Percentiles rank a stretch among this genome's conserved stretches.
phyloP scores from a whole-genome alignment of 495 filamentous ascomycete species.

The Staphylotrichum tortipilum region DNA sequence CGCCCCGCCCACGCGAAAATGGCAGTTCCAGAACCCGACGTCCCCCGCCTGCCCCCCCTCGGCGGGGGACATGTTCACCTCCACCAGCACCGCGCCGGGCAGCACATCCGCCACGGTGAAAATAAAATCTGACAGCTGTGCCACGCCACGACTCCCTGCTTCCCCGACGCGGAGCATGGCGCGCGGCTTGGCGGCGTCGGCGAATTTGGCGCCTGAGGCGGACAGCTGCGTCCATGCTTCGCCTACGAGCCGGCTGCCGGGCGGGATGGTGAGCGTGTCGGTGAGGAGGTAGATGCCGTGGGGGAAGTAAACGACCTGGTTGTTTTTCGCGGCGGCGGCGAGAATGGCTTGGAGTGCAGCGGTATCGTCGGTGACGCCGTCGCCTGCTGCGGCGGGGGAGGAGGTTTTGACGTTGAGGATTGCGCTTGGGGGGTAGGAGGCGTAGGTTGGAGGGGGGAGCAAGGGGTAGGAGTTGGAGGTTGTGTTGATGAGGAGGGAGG shows the following conservation, averaged over 20 bases:
- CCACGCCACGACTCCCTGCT: slow-evolving; percentile 42
- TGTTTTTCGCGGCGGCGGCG: slow-evolving; percentile 28
- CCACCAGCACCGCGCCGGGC: slow-evolving; percentile 35
- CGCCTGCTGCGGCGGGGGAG: slow-evolving; percentile 16
- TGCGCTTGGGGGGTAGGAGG: slow-evolving; percentile 16
- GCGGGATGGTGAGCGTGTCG: slow-evolving; percentile 42
- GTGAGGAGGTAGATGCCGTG: slow-evolving; percentile 51
- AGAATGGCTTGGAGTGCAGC: slow-evolving; percentile 44
- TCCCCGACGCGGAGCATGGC: slow-evolving; percentile 49
- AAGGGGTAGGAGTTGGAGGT: slow-evolving; percentile 31
- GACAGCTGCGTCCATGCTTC: slow-evolving; percentile 11
- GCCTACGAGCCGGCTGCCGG: slow-evolving; percentile 44
- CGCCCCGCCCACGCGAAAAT: background rate
- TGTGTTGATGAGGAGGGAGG: slow-evolving; percentile 22
- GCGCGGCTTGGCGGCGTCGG: slow-evolving; percentile 38
- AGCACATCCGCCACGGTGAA: slow-evolving; percentile 36
- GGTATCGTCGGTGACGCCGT: slow-evolving; percentile 22
- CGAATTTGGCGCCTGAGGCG: slow-evolving; percentile 32
- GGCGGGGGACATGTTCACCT: slow-evolving; percentile 52
- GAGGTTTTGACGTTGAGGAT: slow-evolving; percentile 44
- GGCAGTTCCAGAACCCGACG: background rate
- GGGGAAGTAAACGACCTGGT: slow-evolving; percentile 52
- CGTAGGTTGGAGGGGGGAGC: slow-evolving; percentile 34
- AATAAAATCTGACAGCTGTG: slow-evolving; percentile 48
- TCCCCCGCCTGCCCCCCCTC: slow-evolving; percentile 16